Base-by-base conservation (phyloP, 441 rosid genomes). In the Euphorbia corollata region DNA sequence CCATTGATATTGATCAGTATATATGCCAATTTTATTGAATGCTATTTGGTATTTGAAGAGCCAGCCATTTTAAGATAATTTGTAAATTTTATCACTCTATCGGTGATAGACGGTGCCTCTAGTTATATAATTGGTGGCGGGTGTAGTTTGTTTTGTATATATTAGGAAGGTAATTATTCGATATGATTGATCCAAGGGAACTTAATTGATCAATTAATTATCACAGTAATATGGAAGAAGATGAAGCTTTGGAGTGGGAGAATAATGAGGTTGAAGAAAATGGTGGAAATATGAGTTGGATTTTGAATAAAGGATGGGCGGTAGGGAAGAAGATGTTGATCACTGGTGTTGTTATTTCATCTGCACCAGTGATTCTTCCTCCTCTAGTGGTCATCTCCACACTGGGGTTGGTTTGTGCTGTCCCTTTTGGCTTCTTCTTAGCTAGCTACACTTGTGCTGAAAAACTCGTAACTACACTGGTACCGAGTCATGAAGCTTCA, bases 391-490 rank as follows among this genome's bases (percentile, higher is more conserved):
- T 82, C 19, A 72, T 81, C 24, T 86, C 90, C 0, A 79, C 86
- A 16, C 63, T 93, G 2, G 93, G 96, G 36, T 65, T 90, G 43
- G 82, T 84, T 51, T 79, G 83, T 72, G 83, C 89, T 0, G 78
- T 89, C 61, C 96, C 97, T 30, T 89, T 63, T 56, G 87, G 90
- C 15, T 19, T 91, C 68, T 78, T 86, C 71, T 82, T 87, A 69
- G 92, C 88, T 13, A 84, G 83, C 81, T 85, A 89, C 78, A 88
- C 85, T 78, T 86, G 88, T 74, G 86, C 96, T 19, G 75, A 86
- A 72, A 85, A 77, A 80, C 58, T 94, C 27, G 81, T 91, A 93
- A 75, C 83, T 41, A 84, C 27, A 70, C 59, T 94, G 68, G 83
- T 94, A 63, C 88, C 82, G 34, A 65, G 62, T 64, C 74, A 82